These are phyloP conservation scores for Butyriboletus appendiculatus DNA, from an alignment of 1,284 basidiomycete genomes.

Conservation along the genomic window DNA sequence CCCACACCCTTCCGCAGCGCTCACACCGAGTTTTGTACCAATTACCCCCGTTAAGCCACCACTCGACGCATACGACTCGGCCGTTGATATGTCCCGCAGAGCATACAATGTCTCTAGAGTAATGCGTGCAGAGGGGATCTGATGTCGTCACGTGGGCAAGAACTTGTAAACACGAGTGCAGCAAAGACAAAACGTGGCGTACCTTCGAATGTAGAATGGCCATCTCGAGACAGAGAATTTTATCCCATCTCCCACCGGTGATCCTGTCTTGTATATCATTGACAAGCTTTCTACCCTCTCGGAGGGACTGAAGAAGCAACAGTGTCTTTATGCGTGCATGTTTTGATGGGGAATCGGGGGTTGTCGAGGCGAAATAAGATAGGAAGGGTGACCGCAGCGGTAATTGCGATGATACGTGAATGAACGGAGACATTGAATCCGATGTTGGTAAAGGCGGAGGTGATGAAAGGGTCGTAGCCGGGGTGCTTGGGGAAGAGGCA, in stretches of 20 bases:
- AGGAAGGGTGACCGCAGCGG: conserved; percentile 47
- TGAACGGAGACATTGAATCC: conserved; percentile 3
- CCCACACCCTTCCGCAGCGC: conserved; percentile 48
- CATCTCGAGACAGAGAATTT: conserved; percentile 67
- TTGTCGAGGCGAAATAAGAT: conserved; percentile 64
- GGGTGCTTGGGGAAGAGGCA: conserved; percentile 23
- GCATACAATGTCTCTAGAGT: conserved; percentile 70
- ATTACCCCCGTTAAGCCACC: conserved; percentile 61
- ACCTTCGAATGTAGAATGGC: conserved; percentile 86
- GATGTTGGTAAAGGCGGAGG: conserved; percentile 12
- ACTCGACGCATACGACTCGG: conserved; percentile 79
- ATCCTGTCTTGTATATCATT: conserved; percentile 25
- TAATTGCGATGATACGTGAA: not conserved
- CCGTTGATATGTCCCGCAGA: conserved; percentile 72
- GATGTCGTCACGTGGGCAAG: not conserved
- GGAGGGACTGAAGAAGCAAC: conserved; percentile 72
- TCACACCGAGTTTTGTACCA: conserved; percentile 42
- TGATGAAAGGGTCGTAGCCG: not conserved
- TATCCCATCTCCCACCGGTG: conserved; percentile 32
- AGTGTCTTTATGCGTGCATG: conserved; percentile 72
- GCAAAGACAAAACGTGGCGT: not conserved
- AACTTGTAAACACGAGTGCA: not conserved
- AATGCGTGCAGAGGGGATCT: conserved; percentile 66
- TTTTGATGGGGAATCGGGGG: conserved; percentile 75
- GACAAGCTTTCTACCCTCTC: conserved; percentile 37